Evolutionary conservation across 331 rosid species (phyloP).

Genomic region (Arachis monticola): DNA sequence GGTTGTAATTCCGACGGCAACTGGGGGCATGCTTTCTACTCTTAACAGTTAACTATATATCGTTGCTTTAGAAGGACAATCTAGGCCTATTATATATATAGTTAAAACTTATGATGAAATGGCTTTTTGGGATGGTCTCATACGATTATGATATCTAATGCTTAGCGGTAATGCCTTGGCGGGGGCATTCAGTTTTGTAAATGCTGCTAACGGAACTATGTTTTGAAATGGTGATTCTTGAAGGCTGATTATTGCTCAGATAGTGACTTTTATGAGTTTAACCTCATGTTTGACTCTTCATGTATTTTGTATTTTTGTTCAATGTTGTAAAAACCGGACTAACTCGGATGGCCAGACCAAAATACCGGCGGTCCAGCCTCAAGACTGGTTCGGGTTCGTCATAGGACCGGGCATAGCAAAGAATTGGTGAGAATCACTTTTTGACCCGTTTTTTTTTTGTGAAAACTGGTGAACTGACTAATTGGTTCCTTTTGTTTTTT

Average conservation of each 20-base stretch:
- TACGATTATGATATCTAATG: neutral
- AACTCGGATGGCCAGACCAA: too few relatives aligned
- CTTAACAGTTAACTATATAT: slow-evolving; percentile 58
- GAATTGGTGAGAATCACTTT: too few relatives aligned
- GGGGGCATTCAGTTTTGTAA: slow-evolving; percentile 43
- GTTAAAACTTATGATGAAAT: neutral
- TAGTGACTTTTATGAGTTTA: neutral
- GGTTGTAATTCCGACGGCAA: slow-evolving; percentile 77
- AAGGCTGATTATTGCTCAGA: neutral
- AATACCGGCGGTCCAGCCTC: too few relatives aligned
- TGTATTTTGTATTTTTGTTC: neutral
- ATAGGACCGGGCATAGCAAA: too few relatives aligned
- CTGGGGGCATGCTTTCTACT: slow-evolving; percentile 88
- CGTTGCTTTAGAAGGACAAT: neutral
- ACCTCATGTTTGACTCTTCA: neutral
- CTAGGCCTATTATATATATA: neutral
- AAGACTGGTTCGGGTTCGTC: too few relatives aligned
- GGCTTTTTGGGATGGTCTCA: slow-evolving; percentile 16
- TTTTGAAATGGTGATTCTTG: slow-evolving; percentile 14
- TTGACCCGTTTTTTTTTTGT: too few relatives aligned
- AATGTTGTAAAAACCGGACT: too few relatives aligned
- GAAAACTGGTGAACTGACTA: too few relatives aligned
- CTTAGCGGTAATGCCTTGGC: slow-evolving; percentile 6
- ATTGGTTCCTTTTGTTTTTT: too few relatives aligned
- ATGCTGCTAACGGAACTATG: slow-evolving; percentile 15